These are phyloP conservation scores for Tetracentron sinense DNA, from an alignment of 164 flowering plant species.

Conservation along the genomic window DNA sequence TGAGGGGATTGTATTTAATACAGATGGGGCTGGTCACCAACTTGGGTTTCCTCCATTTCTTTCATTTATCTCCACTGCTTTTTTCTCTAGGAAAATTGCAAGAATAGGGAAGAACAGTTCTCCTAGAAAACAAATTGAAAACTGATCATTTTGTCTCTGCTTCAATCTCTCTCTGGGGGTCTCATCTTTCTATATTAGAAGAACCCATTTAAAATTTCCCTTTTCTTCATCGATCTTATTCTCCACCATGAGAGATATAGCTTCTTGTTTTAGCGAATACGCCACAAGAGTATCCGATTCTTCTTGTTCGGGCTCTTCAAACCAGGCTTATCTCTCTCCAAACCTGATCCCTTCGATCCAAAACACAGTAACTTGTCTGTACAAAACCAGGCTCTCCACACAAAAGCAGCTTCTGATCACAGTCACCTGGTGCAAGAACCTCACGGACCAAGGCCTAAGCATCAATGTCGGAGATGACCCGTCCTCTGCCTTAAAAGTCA, in stretches of 20 bases:
- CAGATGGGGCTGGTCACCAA: conserved; percentile 13
- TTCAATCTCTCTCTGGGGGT: conserved; percentile 1
- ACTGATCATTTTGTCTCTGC: conserved; percentile 4
- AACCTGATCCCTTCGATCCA: conserved; percentile 46
- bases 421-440: conserved; percentile 67
- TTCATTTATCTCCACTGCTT: conserved; percentile 3
- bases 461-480: conserved; percentile 43
- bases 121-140: conserved; percentile 1
- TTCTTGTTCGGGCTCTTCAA: conserved; percentile 56
- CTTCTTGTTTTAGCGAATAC: conserved; percentile 71
- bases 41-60: conserved; percentile 20
- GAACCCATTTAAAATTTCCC: neutral
- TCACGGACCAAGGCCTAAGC: conserved; percentile 45
- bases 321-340: conserved; percentile 35
- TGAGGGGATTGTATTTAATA: conserved; percentile 16
- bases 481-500: conserved; percentile 40
- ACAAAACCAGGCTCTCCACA: conserved; percentile 48
- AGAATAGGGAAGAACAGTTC: neutral
- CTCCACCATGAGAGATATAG: conserved; percentile 59
- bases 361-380: conserved; percentile 51
- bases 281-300: conserved; percentile 63
- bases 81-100: conserved; percentile 42
- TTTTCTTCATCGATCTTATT: conserved; percentile 5
- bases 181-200: neutral
- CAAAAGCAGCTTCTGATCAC: conserved; percentile 43